Percentiles rank a stretch among this genome's conserved stretches.
phyloP scores from a whole-genome alignment of 345 rosid species.

The Clarkia xantiana region DNA sequence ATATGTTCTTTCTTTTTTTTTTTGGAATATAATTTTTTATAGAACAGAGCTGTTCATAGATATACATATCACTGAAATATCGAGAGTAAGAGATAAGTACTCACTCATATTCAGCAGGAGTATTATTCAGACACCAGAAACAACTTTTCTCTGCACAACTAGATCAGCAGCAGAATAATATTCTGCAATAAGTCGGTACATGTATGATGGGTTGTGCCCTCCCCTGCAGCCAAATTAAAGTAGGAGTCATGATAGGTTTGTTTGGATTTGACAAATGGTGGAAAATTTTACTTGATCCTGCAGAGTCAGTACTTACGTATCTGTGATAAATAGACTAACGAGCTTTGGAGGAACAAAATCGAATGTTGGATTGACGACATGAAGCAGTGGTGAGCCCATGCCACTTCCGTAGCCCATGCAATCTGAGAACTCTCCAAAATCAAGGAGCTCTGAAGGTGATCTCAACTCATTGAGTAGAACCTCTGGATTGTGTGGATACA shows the following conservation, averaged over 20 bases:
- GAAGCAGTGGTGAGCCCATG: conserved; percentile 64
- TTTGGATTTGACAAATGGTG: background rate
- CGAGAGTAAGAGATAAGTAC: background rate
- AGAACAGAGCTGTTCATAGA: too few species aligned
- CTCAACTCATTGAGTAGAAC: conserved; percentile 84
- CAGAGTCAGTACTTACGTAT: conserved; percentile 53
- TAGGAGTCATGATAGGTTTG: conserved; percentile 1
- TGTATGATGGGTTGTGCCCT: conserved; percentile 94
- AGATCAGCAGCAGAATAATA: conserved; percentile 95
- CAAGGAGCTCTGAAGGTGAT: conserved; percentile 87
- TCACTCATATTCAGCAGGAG: conserved; percentile 5
- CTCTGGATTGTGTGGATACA: conserved; percentile 97
- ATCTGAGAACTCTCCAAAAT: conserved; percentile 97
- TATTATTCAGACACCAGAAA: conserved; percentile 18
- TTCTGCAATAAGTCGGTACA: conserved; percentile 93
- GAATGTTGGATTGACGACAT: conserved; percentile 86
- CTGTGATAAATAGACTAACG: conserved; percentile 93
- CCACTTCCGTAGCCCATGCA: conserved; percentile 71
- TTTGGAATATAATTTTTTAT: too few species aligned
- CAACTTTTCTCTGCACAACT: conserved; percentile 46
- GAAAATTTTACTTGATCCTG: background rate
- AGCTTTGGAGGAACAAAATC: conserved; percentile 94
- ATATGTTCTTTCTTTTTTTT: too few species aligned
- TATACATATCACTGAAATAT: too few species aligned
- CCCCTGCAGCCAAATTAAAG: conserved; percentile 39